These are phyloP conservation scores for Rhizoctonia solani DNA, from an alignment of 1,284 basidiomycete species.

Conservation along the genomic window DNA sequence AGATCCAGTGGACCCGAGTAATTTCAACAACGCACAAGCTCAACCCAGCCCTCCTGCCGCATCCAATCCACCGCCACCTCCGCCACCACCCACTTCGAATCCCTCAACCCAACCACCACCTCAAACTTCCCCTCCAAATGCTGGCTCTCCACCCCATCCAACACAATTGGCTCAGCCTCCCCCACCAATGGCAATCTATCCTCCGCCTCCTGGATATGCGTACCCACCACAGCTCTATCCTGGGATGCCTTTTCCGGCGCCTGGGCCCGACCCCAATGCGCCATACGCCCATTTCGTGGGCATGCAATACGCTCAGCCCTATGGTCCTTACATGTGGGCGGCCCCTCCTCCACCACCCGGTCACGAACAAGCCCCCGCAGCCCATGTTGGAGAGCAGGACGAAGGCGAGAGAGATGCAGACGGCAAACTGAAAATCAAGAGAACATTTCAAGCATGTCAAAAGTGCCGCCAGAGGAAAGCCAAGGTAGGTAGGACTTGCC, in stretches of 20 bases:
- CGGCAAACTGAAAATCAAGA: slow-evolving; percentile 41
- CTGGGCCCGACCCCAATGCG: slow-evolving; percentile 17
- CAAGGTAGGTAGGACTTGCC: slow-evolving; percentile 49
- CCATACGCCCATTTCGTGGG: slow-evolving; percentile 29
- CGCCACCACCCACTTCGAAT: not conserved
- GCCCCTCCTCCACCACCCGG: slow-evolving; percentile 26
- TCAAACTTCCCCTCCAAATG: slow-evolving; percentile 14
- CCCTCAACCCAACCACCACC: not conserved
- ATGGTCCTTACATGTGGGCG: slow-evolving; percentile 31
- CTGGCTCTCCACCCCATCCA: slow-evolving; percentile 7
- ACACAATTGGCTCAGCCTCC: slow-evolving; percentile 13
- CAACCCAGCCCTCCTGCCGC: not conserved
- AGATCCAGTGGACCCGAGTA: not conserved
- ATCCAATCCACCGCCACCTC: not conserved
- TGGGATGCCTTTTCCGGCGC: slow-evolving; percentile 21
- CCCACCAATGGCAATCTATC: slow-evolving; percentile 31
- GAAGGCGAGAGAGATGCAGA: slow-evolving; percentile 27
- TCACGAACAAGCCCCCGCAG: slow-evolving; percentile 11
- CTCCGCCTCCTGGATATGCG: slow-evolving; percentile 21
- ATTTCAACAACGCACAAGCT: not conserved
- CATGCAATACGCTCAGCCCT: slow-evolving; percentile 31
- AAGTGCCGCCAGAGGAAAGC: slow-evolving; percentile 63
- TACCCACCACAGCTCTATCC: slow-evolving; percentile 28
- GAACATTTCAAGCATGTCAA: slow-evolving; percentile 60
- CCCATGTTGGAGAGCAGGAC: slow-evolving; percentile 4